Evolutionary conservation across 2,329 filamentous ascomycete genomes (phyloP).

Genomic region (Pseudogymnoascus sp.): DNA sequence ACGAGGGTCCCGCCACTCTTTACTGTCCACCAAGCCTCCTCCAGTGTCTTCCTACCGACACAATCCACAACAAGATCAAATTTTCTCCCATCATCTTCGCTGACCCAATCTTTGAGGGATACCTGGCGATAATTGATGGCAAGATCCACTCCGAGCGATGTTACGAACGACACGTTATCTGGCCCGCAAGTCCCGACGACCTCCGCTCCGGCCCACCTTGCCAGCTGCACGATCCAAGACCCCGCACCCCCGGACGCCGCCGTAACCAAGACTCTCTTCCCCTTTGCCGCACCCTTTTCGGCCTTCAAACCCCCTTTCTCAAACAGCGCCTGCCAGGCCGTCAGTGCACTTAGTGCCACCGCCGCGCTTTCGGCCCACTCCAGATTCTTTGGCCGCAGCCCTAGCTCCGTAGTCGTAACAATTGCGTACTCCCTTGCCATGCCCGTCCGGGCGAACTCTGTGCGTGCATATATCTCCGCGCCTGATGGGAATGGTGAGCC

Average conservation of each 20-base stretch:
- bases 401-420: conserved; percentile 30
- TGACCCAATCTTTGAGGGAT: conserved; percentile 28
- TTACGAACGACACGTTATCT: conserved; percentile 32
- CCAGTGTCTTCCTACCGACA: conserved; percentile 33
- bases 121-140: conserved; percentile 33
- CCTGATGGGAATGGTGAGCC: conserved; percentile 32
- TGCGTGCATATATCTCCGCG: conserved; percentile 32
- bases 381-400: conserved; percentile 28
- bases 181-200: conserved; percentile 34
- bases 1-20: conserved; percentile 31
- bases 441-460: conserved; percentile 29
- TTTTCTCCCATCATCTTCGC: conserved; percentile 20
- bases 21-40: conserved; percentile 35
- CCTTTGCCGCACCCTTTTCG: conserved; percentile 16
- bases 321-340: conserved; percentile 38
- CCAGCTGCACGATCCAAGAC: conserved; percentile 36
- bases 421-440: conserved; percentile 32
- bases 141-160: conserved; percentile 32
- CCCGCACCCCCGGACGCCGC: conserved; percentile 38
- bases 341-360: conserved; percentile 33
- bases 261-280: conserved; percentile 35
- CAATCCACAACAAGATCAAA: conserved; percentile 39
- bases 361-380: conserved; percentile 31
- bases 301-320: conserved; percentile 26
- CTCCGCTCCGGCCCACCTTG: conserved; percentile 29